Evolutionary conservation across 345 rosid genomes (phyloP).

Genomic region (Ailanthus altissimus): DNA sequence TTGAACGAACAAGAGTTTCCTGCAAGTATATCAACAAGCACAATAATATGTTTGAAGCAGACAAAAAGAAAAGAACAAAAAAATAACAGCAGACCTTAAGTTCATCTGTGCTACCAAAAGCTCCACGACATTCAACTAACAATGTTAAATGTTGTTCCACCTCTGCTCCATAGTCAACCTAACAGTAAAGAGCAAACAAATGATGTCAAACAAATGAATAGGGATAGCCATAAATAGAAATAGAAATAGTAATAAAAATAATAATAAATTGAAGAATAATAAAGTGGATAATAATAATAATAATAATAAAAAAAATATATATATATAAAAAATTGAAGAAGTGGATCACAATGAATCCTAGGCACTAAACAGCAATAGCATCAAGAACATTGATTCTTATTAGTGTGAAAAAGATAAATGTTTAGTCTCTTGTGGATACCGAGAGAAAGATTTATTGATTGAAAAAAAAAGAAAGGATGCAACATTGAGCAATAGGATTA

Average conservation of each 20-base stretch:
- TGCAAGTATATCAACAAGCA: constrained; percentile 39
- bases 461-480: background rate
- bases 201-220: constrained; percentile 25
- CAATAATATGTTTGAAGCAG: constrained; percentile 18
- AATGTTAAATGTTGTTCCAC: constrained; percentile 70
- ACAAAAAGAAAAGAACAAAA: background rate
- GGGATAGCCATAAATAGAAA: constrained; percentile 4
- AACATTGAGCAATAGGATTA: background rate
- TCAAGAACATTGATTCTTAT: background rate
- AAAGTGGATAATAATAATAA: too few species aligned
- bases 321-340: constrained; percentile 3
- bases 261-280: too few species aligned
- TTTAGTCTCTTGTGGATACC: background rate
- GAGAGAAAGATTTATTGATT: background rate
- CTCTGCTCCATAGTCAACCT: constrained; percentile 78
- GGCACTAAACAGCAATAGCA: background rate
- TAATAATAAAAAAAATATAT: too few species aligned
- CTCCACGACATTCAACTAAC: constrained; percentile 83
- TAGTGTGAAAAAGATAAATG: background rate
- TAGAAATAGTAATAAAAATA: too few species aligned
- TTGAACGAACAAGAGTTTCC: constrained; percentile 82
- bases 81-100: constrained; percentile 54
- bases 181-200: constrained; percentile 31
- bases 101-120: constrained; percentile 63
- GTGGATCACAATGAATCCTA: background rate